Percentiles rank a stretch among this genome's conserved stretches.
phyloP scores from a whole-genome alignment of 2,329 filamentous ascomycete genomes.

The Botrytis galanthina region DNA sequence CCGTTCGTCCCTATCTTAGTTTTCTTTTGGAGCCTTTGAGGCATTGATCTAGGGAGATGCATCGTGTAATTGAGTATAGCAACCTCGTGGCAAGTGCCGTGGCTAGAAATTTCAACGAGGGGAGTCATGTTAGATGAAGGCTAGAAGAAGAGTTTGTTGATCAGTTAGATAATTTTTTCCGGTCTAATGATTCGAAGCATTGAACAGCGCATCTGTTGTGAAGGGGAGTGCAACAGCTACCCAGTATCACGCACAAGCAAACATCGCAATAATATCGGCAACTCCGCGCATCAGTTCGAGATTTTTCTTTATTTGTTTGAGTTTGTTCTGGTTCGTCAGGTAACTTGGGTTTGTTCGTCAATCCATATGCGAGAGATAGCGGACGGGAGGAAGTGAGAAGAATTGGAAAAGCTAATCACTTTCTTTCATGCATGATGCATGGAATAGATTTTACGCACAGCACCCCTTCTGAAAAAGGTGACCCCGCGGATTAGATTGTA shows the following conservation, averaged over 20 bases:
- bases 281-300: not conserved
- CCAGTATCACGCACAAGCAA: not conserved
- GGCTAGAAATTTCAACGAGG: not conserved
- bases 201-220: not conserved
- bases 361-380: not conserved
- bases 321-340: not conserved
- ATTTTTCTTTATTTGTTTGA: too few relatives aligned
- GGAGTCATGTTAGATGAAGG: not conserved
- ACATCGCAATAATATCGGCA: not conserved
- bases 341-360: not conserved
- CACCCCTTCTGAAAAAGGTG: not conserved
- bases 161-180: not conserved
- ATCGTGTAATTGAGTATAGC: not conserved
- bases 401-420: not conserved
- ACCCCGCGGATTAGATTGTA: not conserved
- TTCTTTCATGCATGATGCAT: constrained; percentile 1
- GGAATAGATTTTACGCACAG: not conserved
- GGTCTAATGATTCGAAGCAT: not conserved
- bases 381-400: not conserved
- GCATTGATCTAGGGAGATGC: not conserved
- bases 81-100: not conserved
- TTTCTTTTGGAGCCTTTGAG: not conserved
- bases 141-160: not conserved
- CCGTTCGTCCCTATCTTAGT: not conserved
- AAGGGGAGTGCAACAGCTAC: not conserved